Evolutionary conservation across 2,329 filamentous ascomycete species (phyloP).

Genomic region (Gyromitra esculenta): DNA sequence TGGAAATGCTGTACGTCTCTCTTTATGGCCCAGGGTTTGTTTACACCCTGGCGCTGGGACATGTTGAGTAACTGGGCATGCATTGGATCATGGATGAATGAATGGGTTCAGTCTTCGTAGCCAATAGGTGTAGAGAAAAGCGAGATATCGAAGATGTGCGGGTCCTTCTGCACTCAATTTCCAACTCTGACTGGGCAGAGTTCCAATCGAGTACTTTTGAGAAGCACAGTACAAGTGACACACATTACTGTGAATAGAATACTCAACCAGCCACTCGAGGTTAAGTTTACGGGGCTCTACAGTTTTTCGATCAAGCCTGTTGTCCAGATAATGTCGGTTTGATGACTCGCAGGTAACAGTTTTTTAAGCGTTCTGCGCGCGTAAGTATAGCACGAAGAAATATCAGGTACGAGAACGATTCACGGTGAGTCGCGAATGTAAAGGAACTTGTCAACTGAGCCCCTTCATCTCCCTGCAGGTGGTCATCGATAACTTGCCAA

Average conservation of each 20-base stretch:
- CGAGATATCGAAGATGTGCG: constrained; percentile 21
- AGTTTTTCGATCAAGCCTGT: constrained; percentile 20
- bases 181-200: constrained; percentile 10
- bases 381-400: constrained; percentile 37
- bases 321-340: constrained; percentile 31
- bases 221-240: constrained; percentile 21
- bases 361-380: constrained; percentile 39
- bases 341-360: constrained; percentile 30
- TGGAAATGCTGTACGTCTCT: constrained; percentile 34
- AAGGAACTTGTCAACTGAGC: constrained; percentile 34
- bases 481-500: constrained; percentile 44
- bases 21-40: constrained; percentile 24
- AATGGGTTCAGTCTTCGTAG: neutral
- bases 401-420: constrained; percentile 40
- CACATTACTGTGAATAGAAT: constrained; percentile 12
- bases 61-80: constrained; percentile 29
- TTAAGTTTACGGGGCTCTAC: constrained; percentile 30
- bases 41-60: constrained; percentile 42
- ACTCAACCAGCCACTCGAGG: constrained; percentile 17
- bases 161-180: constrained; percentile 34
- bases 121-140: constrained; percentile 19
- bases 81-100: constrained; percentile 16
- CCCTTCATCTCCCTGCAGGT: constrained; percentile 49
- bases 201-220: constrained; percentile 13
- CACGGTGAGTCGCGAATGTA: constrained; percentile 34